These are phyloP conservation scores for Cytidiella melzeri DNA, from an alignment of 768 basidiomycete genomes.

Conservation along the genomic window DNA sequence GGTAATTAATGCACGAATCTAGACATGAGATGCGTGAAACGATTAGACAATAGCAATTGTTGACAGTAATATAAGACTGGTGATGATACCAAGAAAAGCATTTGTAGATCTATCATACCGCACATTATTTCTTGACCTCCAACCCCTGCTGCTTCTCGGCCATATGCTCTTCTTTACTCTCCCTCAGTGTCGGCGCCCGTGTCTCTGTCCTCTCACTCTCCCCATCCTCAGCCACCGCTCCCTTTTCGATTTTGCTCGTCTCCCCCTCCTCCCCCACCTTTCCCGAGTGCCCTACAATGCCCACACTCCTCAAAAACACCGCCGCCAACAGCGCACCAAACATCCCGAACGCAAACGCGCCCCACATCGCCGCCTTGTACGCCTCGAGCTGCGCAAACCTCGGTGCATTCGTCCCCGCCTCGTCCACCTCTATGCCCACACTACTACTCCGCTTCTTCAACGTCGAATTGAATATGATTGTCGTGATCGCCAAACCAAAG, in stretches of 20 bases:
- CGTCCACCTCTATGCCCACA: conserved; percentile 28
- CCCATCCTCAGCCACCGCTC: background rate
- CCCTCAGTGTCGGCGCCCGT: no score
- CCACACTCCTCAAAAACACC: conserved; percentile 35
- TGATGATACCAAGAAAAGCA: no score
- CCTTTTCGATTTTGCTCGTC: background rate
- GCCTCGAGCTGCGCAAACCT: conserved; percentile 11
- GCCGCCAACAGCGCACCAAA: conserved; percentile 41
- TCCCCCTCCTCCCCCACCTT: background rate
- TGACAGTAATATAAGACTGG: no score
- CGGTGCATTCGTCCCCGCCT: conserved; percentile 26
- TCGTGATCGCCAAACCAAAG: conserved; percentile 64
- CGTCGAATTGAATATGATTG: conserved; percentile 60
- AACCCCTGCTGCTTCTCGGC: no score
- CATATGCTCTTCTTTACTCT: no score
- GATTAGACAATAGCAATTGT: no score
- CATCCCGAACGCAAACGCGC: conserved; percentile 53
- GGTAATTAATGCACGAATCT: no score
- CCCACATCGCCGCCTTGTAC: conserved; percentile 56
- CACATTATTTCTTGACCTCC: no score
- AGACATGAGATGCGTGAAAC: no score
- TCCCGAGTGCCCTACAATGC: conserved; percentile 32
- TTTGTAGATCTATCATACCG: no score
- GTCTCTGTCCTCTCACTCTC: background rate
- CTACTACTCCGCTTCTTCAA: conserved; percentile 26